phyloP scores from a whole-genome alignment of 2,329 filamentous ascomycete genomes.

The Cercospora sp. region DNA sequence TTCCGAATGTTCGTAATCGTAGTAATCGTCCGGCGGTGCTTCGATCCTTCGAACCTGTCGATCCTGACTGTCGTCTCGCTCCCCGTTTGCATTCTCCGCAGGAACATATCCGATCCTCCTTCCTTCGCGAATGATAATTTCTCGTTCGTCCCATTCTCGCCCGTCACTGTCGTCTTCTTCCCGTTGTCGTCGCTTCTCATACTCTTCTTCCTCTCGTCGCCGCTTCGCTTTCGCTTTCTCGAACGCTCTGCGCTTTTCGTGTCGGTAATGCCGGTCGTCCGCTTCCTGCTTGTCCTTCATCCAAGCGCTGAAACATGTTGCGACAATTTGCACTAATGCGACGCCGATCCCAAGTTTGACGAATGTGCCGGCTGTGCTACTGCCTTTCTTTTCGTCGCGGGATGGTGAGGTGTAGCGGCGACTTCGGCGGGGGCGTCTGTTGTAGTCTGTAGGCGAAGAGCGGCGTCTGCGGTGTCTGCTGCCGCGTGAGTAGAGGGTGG shows the following conservation, averaged over 20 bases:
- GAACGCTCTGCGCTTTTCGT: conserved; percentile 19
- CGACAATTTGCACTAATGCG: conserved; percentile 16
- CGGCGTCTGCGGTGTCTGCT: conserved; percentile 14
- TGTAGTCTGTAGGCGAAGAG: conserved; percentile 11
- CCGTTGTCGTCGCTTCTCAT: conserved; percentile 28
- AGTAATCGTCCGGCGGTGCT: conserved; percentile 11
- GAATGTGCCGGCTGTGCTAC: conserved; percentile 16
- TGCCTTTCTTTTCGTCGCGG: conserved; percentile 12
- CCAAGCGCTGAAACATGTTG: conserved; percentile 14
- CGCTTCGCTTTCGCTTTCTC: conserved; percentile 23
- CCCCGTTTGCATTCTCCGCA: neutral
- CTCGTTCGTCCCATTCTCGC: conserved; percentile 12
- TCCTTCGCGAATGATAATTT: conserved; percentile 18
- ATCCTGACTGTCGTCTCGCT: conserved; percentile 7
- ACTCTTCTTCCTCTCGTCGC: conserved; percentile 15
- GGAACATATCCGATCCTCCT: conserved; percentile 16
- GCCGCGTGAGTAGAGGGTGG: conserved; percentile 12
- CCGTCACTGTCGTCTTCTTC: conserved; percentile 28
- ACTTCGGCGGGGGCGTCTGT: neutral
- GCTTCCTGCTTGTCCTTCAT: conserved; percentile 19
- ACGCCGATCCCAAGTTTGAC: conserved; percentile 19
- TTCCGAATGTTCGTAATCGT: conserved; percentile 7
- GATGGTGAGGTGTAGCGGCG: conserved; percentile 17
- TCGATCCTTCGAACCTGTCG: conserved; percentile 14
- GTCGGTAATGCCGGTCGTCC: conserved; percentile 12